Conservation (phyloP, 2,329 filamentous ascomycete genomes). For the Didymella keratinophila region DNA sequence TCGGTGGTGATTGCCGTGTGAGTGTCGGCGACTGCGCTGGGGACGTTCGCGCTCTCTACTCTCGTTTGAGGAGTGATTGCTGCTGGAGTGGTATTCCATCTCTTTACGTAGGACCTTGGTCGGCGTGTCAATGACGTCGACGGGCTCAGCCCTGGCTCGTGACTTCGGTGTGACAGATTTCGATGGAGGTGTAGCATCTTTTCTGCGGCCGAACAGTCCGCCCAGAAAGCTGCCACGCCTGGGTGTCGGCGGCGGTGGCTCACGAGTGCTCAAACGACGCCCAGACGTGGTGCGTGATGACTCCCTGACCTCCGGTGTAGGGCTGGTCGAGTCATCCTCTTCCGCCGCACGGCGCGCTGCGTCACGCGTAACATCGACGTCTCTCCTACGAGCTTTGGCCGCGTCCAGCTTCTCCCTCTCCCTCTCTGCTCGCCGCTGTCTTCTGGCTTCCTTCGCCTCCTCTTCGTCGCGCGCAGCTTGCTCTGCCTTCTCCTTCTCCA, state of each 20-base stretch:
- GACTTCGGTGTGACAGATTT: slow-evolving; percentile 35
- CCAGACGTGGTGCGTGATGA: slow-evolving; percentile 34
- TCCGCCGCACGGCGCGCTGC: slow-evolving; percentile 41
- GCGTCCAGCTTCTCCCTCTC: slow-evolving; percentile 35
- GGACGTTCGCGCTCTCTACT: slow-evolving; percentile 43
- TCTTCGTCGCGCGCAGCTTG: slow-evolving; percentile 27
- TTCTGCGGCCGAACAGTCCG: slow-evolving; percentile 44
- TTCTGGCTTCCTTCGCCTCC: slow-evolving; percentile 35
- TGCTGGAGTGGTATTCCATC: slow-evolving; percentile 35
- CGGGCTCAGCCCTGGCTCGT: slow-evolving; percentile 38
- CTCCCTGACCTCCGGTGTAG: slow-evolving; percentile 28
- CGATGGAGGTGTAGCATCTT: slow-evolving; percentile 37
- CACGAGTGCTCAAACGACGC: slow-evolving; percentile 36
- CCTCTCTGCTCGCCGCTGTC: slow-evolving; percentile 37
- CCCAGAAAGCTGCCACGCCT: slow-evolving; percentile 44
- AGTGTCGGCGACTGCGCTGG: slow-evolving; percentile 43
- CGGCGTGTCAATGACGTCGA: slow-evolving; percentile 27
- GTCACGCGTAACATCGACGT: slow-evolving; percentile 32
- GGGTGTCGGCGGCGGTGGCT: slow-evolving; percentile 33
- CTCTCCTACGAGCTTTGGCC: slow-evolving; percentile 24
- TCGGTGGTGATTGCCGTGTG: slow-evolving; percentile 33
- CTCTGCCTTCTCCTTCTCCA: slow-evolving; percentile 15
- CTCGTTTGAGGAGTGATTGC: slow-evolving; percentile 44
- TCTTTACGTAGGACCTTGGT: slow-evolving; percentile 31
- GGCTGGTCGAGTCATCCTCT: slow-evolving; percentile 31